Evolutionary conservation across 2,329 filamentous ascomycete species (phyloP).

Genomic region (Botrytis elliptica): DNA sequence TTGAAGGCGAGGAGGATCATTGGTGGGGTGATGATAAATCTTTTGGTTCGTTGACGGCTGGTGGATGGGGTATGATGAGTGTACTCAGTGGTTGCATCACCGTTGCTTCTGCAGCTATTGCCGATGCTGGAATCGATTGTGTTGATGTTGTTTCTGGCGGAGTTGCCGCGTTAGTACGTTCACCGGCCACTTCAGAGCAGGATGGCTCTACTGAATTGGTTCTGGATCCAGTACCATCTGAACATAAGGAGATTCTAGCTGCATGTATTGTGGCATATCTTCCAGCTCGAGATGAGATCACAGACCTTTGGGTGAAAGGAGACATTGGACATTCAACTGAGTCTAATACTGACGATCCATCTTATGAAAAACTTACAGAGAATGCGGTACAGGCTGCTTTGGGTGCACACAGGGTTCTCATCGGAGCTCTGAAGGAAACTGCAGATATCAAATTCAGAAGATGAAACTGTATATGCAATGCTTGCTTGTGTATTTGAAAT

Average conservation of each 20-base stretch:
- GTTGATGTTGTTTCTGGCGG: constrained; percentile 88
- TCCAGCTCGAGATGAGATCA: constrained; percentile 83
- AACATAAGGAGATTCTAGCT: constrained; percentile 74
- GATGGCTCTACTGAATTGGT: constrained; percentile 51
- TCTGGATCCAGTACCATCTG: constrained; percentile 78
- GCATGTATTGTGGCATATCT: constrained; percentile 91
- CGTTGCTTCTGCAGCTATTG: constrained; percentile 86
- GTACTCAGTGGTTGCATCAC: constrained; percentile 90
- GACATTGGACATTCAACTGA: constrained; percentile 45
- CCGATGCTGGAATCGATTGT: constrained; percentile 93
- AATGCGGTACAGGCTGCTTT: constrained; percentile 62
- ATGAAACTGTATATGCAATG: constrained; percentile 20
- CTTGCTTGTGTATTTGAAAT: background rate
- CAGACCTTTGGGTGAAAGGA: constrained; percentile 92
- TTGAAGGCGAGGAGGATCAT: constrained; percentile 86
- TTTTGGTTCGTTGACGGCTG: constrained; percentile 53
- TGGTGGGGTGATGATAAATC: constrained; percentile 58
- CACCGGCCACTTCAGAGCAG: constrained; percentile 39
- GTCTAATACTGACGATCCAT: constrained; percentile 43
- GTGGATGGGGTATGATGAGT: constrained; percentile 86
- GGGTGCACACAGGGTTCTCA: constrained; percentile 57
- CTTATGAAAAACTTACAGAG: constrained; percentile 56
- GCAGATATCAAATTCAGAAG: constrained; percentile 42
- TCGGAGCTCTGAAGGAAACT: constrained; percentile 60
- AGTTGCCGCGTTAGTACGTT: constrained; percentile 73